Conservation (phyloP, 1,139 yeast genomes). For the Saccharomycopsis phalli region DNA sequence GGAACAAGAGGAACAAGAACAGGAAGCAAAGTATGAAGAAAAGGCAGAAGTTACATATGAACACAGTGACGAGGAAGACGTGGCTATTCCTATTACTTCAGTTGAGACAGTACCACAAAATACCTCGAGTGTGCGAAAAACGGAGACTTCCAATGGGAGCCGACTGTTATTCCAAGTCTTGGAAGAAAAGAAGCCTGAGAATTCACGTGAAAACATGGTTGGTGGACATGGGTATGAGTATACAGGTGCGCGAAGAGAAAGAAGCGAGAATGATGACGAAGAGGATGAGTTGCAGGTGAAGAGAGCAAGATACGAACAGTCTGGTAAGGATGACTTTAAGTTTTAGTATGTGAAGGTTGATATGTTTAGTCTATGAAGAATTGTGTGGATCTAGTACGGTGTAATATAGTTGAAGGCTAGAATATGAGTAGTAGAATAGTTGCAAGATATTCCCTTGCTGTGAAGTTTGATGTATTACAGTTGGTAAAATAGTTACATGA, state of each 20-base stretch:
- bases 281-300: conserved; percentile 17
- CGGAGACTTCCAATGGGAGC: conserved; percentile 21
- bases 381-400: no score
- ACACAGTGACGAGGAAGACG: conserved; percentile 20
- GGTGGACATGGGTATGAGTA: conserved; percentile 23
- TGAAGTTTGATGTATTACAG: no score
- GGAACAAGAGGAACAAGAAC: conserved; percentile 29
- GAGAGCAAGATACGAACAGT: conserved; percentile 10
- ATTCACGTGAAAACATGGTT: conserved; percentile 24
- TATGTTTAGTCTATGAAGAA: no score
- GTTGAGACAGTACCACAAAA: conserved; percentile 18
- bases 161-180: conserved; percentile 34
- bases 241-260: no score
- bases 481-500: no score
- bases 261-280: conserved; percentile 21
- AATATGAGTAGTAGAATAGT: no score
- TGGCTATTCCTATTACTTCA: conserved; percentile 9
- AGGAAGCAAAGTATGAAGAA: conserved; percentile 27
- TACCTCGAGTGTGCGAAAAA: conserved; percentile 23
- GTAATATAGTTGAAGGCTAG: no score
- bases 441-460: no score
- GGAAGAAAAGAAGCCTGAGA: conserved; percentile 27
- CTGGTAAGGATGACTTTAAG: neutral
- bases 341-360: conserved; percentile 1
- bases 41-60: conserved; percentile 22